Percentiles rank a stretch among this genome's conserved stretches.
These are phyloP conservation scores for Syzygium aromaticum DNA, from an alignment of 345 rosid genomes.

Conservation along the genomic window DNA sequence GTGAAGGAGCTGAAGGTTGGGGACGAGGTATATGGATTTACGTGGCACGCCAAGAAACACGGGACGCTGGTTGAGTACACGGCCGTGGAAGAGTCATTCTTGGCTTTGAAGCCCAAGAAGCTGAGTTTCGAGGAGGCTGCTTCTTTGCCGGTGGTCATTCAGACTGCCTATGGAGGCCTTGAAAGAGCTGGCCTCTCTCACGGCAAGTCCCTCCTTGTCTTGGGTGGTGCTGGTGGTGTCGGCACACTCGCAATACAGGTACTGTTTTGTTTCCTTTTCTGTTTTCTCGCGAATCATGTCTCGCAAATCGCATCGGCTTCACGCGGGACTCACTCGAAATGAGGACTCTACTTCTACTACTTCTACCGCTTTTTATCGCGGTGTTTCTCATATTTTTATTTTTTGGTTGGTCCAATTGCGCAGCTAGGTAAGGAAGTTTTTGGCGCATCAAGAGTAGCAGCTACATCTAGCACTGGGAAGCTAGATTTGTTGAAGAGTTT, in stretches of 20 bases:
- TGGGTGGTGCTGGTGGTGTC: conserved; percentile 94
- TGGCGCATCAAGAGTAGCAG: conserved; percentile 66
- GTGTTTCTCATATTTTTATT: background rate
- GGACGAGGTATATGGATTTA: conserved; percentile 73
- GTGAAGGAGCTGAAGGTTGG: conserved; percentile 67
- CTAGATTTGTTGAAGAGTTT: conserved; percentile 51
- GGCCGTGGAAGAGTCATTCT: conserved; percentile 65
- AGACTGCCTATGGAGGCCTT: conserved; percentile 72
- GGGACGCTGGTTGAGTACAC: conserved; percentile 81
- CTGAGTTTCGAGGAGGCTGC: conserved; percentile 70
- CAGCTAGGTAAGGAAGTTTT: conserved; percentile 76
- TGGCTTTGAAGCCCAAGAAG: conserved; percentile 64
- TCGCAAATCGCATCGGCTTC: background rate
- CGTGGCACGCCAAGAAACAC: conserved; percentile 55
- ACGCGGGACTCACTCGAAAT: background rate
- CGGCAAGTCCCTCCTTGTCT: conserved; percentile 71
- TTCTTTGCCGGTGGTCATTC: conserved; percentile 65
- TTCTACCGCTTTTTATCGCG: too few relatives aligned
- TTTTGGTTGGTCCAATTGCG: background rate
- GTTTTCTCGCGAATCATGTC: background rate
- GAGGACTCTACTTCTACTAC: background rate
- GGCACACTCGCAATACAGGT: conserved; percentile 90
- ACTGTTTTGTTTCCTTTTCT: background rate
- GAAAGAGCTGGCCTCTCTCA: conserved; percentile 61
- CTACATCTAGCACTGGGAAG: conserved; percentile 73